A percentile compares a stretch with the other conserved stretches of the same genome.
Evolutionary conservation across 1,284 basidiomycete genomes (phyloP).

Genomic region (Pisolithus thermaeus): DNA sequence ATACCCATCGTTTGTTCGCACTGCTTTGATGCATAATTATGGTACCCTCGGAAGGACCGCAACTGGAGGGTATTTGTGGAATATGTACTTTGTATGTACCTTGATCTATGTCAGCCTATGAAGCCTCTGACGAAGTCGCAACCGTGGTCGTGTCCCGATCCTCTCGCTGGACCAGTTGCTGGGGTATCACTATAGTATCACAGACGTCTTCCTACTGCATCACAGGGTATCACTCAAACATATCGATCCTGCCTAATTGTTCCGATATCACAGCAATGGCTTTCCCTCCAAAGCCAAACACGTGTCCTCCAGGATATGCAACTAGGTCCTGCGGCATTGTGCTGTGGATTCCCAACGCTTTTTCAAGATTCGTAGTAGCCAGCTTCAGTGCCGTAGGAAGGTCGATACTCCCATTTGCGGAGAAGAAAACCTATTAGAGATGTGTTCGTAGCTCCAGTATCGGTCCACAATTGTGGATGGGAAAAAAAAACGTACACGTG

Average conservation of each 20-base stretch:
- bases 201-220: background rate
- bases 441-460: background rate
- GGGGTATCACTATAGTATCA: background rate
- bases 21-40: background rate
- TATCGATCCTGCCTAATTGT: constrained; percentile 14
- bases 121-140: too few relatives aligned
- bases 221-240: constrained; percentile 11
- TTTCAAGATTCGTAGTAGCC: constrained; percentile 47
- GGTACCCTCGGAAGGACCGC: background rate
- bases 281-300: constrained; percentile 43
- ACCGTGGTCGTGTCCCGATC: too few relatives aligned
- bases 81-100: background rate
- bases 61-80: background rate
- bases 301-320: constrained; percentile 43
- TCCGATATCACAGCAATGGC: constrained; percentile 35
- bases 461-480: background rate
- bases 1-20: background rate
- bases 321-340: constrained; percentile 40
- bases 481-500: constrained; percentile 12
- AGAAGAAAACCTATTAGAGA: constrained; percentile 5
- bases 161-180: too few relatives aligned
- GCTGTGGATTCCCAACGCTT: constrained; percentile 38
- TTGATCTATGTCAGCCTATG: too few relatives aligned
- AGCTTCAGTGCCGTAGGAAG: constrained; percentile 37
- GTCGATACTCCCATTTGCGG: constrained; percentile 37